A percentile compares a stretch with the other conserved stretches of the same genome.
Evolutionary conservation across 805 yeast species (phyloP).

Genomic region (Wickerhamiella azymoides): DNA sequence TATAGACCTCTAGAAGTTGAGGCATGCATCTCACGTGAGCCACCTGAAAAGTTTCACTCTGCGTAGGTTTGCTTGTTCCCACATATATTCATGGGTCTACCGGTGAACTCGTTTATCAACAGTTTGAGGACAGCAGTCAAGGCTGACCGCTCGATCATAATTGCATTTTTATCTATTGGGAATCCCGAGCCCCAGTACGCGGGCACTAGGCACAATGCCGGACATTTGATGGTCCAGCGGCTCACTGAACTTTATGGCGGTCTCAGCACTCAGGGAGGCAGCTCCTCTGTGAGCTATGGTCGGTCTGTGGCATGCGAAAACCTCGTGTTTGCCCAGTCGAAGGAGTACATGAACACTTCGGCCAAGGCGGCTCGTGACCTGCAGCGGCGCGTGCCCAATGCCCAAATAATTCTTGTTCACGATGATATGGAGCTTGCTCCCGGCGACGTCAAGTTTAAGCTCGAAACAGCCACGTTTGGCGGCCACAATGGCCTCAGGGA

Average conservation of each 20-base stretch:
- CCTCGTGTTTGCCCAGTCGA: constrained; percentile 37
- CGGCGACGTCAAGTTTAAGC: constrained; percentile 54
- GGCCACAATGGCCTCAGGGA: constrained; percentile 79
- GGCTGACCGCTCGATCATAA: constrained; percentile 9
- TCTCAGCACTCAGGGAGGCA: not conserved
- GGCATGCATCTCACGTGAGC: constrained; percentile 2
- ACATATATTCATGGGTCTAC: constrained; percentile 13
- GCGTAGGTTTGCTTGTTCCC: no score
- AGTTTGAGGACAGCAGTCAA: constrained; percentile 10
- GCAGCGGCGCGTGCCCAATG: constrained; percentile 13
- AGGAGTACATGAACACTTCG: constrained; percentile 54
- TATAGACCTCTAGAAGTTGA: constrained; percentile 6
- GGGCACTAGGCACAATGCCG: constrained; percentile 66
- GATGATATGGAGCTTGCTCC: constrained; percentile 60
- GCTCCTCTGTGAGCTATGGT: constrained; percentile 20
- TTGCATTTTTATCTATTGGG: constrained; percentile 39
- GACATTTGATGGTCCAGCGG: constrained; percentile 35
- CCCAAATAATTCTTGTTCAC: constrained; percentile 42
- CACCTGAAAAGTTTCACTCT: not conserved
- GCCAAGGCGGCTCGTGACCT: constrained; percentile 38
- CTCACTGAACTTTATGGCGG: constrained; percentile 10
- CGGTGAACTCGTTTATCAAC: constrained; percentile 17
- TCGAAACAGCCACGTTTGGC: constrained; percentile 45
- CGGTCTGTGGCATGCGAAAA: constrained; percentile 13
- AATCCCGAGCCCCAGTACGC: constrained; percentile 55